phyloP scores from a whole-genome alignment of 257 asterid genomes.

The Plectranthus barbatus region DNA sequence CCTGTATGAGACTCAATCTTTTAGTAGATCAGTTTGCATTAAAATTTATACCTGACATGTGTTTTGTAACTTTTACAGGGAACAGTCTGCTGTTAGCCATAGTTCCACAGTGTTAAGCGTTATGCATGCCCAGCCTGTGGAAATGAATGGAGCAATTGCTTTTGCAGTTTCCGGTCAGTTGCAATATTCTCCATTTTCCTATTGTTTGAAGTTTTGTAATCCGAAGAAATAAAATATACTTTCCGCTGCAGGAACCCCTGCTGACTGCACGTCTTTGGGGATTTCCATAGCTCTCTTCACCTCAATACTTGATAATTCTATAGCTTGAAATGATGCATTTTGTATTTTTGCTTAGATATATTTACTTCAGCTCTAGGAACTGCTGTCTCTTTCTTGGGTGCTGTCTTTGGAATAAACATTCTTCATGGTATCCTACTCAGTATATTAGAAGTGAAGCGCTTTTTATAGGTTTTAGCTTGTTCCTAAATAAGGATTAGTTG shows the following conservation, averaged over 20 bases:
- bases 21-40: background rate
- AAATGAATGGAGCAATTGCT: conserved; percentile 65
- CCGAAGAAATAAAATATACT: background rate
- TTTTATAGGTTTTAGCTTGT: background rate
- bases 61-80: conserved; percentile 35
- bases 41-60: background rate
- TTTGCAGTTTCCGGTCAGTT: conserved; percentile 79
- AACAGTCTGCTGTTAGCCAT: conserved; percentile 88
- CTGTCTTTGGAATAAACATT: background rate
- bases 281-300: conserved; percentile 61
- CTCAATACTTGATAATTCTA: conserved; percentile 30
- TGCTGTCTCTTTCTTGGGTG: background rate
- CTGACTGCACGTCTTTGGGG: conserved; percentile 85
- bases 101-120: conserved; percentile 58
- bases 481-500: background rate
- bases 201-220: background rate
- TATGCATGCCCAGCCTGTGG: conserved; percentile 56
- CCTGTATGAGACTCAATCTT: background rate
- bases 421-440: too few relatives aligned
- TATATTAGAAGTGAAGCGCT: background rate
- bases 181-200: conserved; percentile 1
- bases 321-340: background rate
- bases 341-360: background rate
- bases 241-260: conserved; percentile 62
- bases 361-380: background rate